Conservation (phyloP, 306 rosid genomes). For the Begonia masoniana region DNA sequence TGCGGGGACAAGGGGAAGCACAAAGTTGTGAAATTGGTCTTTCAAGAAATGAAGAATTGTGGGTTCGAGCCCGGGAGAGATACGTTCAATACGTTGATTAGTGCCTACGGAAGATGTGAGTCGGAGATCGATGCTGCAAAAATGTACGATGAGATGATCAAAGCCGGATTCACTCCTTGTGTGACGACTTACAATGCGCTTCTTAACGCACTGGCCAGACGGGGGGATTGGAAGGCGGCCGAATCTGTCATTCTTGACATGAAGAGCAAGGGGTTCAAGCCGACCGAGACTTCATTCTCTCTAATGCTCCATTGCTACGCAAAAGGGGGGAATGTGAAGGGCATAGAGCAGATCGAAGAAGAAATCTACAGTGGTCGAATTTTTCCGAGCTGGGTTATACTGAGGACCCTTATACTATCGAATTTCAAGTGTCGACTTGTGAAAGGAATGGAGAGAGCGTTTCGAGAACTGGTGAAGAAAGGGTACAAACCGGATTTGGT, state of each 20-base stretch:
- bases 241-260: conserved; percentile 67
- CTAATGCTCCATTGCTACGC: conserved; percentile 74
- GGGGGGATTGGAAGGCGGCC: conserved; percentile 78
- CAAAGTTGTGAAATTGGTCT: conserved; percentile 48
- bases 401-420: conserved; percentile 67
- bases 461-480: conserved; percentile 40
- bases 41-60: conserved; percentile 75
- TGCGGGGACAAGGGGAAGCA: conserved; percentile 76
- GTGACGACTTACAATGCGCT: conserved; percentile 78
- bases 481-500: conserved; percentile 89
- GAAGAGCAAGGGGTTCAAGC: conserved; percentile 72
- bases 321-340: conserved; percentile 58
- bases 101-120: conserved; percentile 88
- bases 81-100: conserved; percentile 85
- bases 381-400: conserved; percentile 76
- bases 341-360: conserved; percentile 54
- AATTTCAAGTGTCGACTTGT: conserved; percentile 71
- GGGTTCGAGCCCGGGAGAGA: conserved; percentile 96
- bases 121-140: conserved; percentile 62
- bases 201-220: conserved; percentile 72
- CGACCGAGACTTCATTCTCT: conserved; percentile 75
- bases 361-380: conserved; percentile 61
- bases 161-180: conserved; percentile 72
- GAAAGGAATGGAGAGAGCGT: conserved; percentile 78
- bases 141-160: conserved; percentile 72